Evolutionary conservation across 495 filamentous ascomycete species (phyloP), one percentile per base, ranked within the genome.

Genomic region (Niebla homalea): DNA sequence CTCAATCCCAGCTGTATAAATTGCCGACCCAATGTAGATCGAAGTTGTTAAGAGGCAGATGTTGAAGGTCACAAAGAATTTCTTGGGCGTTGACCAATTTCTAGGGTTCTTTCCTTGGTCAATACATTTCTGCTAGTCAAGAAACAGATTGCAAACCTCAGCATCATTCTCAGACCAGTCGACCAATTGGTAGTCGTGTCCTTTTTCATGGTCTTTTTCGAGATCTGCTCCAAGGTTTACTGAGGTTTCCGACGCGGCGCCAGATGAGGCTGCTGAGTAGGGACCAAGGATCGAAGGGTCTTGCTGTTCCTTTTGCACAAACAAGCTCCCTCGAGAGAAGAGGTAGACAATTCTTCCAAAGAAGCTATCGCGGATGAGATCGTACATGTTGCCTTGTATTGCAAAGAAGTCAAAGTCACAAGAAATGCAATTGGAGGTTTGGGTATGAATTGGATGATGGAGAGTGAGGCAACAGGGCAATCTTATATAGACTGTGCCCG

Each of bases 1-100:
- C 16, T 40, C 20, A 8, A 60, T 60, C 6, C 70, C 64, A 1
- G 70, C 58, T 0, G 62, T 53, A 50, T 64, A 71, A 26, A 73
- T 70, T 3, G 69, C 54, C 21, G 59, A 61, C 3, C 70, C 68
- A 32, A 72, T 70, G 55, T 73, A 72, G 25, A 71, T 59, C 36
- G 55, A 60, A 35, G 62, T 62, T 4, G 68, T 72, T 4, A 70
- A 54, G 18, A 72, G 55, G 43, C 63, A 69, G 12, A 71, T 66
- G 36, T 69, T 55, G 43, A 64, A 61, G 1, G 59, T 67, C n/a
- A 73, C 63, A 23, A 70, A 69, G 44, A 58, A 48, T 43, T 66
- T 69, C 55, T 68, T 70, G 20, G 44, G 40, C 1, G 18, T n/a
- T 3, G 53, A 59, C 64, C 65, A 71, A 40, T 68, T 67, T 35